A percentile compares a stretch with the other conserved stretches of the same genome.
These are phyloP conservation scores for Dalbergia cochinchinensis DNA, from an alignment of 306 rosid species.

Conservation along the genomic window DNA sequence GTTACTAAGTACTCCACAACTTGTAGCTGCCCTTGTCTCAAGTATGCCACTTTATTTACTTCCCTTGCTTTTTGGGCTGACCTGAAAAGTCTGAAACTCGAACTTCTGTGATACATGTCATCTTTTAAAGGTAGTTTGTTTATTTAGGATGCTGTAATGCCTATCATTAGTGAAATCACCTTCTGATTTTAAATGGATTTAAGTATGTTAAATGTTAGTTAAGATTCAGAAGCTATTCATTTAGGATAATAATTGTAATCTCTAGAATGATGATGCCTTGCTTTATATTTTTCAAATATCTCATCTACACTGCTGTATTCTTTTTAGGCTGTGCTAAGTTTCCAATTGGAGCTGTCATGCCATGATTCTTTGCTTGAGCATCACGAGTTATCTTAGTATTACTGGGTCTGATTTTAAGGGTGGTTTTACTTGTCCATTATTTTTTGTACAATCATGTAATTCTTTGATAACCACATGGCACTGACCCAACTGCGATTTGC, in stretches of 20 bases:
- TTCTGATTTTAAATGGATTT: slow-evolving; percentile 26
- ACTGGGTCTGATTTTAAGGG: neutral
- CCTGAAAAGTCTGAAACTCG: neutral
- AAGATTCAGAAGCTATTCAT: neutral
- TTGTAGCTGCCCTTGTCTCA: neutral
- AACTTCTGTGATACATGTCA: neutral
- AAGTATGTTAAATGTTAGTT: neutral
- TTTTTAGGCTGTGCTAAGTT: neutral
- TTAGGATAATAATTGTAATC: neutral
- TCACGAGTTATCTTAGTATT: neutral
- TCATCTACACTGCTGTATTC: neutral
- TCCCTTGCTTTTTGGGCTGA: neutral
- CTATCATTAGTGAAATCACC: neutral
- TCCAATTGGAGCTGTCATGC: neutral
- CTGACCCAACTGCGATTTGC: neutral
- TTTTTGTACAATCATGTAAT: slow-evolving; percentile 5
- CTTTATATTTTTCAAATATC: neutral
- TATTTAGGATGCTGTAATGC: neutral
- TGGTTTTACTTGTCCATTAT: neutral
- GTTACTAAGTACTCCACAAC: neutral
- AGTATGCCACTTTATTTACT: neutral
- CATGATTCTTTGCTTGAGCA: slow-evolving; percentile 15
- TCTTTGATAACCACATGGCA: neutral
- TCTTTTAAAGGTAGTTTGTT: neutral
- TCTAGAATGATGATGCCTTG: neutral